phyloP scores from a whole-genome alignment of 192 early-diverging fungal species.

The Podila clonocystis region DNA sequence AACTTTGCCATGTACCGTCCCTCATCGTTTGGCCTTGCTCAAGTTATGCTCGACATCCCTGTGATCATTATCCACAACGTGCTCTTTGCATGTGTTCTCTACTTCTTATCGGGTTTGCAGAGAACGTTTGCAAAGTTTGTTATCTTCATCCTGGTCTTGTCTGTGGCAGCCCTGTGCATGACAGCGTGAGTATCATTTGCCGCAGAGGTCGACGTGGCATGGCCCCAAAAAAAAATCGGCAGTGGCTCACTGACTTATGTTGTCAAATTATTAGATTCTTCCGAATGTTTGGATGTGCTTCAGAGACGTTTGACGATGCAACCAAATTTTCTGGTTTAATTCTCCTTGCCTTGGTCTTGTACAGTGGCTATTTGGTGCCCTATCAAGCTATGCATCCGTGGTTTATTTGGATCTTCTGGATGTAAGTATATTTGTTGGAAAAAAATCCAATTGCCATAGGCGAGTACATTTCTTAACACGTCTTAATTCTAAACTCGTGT shows the following conservation, averaged over 20 bases:
- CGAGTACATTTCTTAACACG: not conserved
- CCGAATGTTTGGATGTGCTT: constrained; percentile 40
- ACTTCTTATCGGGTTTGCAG: constrained; percentile 68
- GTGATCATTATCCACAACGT: constrained; percentile 55
- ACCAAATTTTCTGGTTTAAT: constrained; percentile 58
- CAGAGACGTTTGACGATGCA: constrained; percentile 58
- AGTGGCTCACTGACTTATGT: not conserved
- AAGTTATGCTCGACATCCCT: constrained; percentile 61
- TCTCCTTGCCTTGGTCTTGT: constrained; percentile 59
- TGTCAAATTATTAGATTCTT: constrained; percentile 8
- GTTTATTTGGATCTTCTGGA: constrained; percentile 69
- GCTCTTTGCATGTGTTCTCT: constrained; percentile 60
- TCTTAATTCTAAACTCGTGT: constrained; percentile 26
- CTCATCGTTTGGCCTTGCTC: constrained; percentile 62
- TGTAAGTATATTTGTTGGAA: constrained; percentile 20
- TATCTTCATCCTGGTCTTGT: constrained; percentile 60
- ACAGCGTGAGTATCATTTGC: constrained; percentile 21
- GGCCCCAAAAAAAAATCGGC: not conserved
- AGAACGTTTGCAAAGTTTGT: constrained; percentile 62
- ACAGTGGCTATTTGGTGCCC: constrained; percentile 67
- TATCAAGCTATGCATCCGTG: constrained; percentile 64
- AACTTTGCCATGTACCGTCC: constrained; percentile 71
- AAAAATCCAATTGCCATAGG: not conserved
- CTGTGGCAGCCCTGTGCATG: constrained; percentile 61
- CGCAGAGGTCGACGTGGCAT: not conserved